These are phyloP conservation scores for Diaporthe humulicola DNA, from an alignment of 2,329 filamentous ascomycete genomes.

Conservation along the genomic window DNA sequence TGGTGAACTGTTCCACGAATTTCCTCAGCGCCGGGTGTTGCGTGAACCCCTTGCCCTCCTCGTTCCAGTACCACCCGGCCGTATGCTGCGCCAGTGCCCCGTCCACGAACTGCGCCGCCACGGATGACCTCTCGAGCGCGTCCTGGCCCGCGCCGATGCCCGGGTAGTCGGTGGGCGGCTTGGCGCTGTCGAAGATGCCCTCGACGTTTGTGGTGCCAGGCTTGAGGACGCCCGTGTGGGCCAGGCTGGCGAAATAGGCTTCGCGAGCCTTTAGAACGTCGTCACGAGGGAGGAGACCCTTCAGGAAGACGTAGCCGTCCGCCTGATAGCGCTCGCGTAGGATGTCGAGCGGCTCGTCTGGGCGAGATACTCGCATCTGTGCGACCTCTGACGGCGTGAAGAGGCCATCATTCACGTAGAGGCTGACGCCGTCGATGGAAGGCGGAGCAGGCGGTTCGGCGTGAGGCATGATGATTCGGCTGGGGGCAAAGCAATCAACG, in stretches of 20 bases:
- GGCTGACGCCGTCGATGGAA: neutral
- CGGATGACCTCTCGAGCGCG: conserved; percentile 44
- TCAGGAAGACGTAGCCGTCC: conserved; percentile 69
- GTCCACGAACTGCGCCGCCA: conserved; percentile 45
- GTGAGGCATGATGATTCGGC: conserved; percentile 15
- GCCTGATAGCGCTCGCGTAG: conserved; percentile 32
- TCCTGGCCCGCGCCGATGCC: conserved; percentile 67
- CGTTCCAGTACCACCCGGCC: conserved; percentile 65
- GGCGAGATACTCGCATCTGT: conserved; percentile 32
- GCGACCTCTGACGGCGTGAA: conserved; percentile 32
- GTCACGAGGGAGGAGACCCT: conserved; percentile 63
- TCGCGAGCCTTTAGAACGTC: conserved; percentile 66
- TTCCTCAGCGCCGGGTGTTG: conserved; percentile 60
- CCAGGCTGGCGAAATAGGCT: conserved; percentile 66
- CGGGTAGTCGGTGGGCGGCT: conserved; percentile 58
- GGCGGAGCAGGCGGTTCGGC: conserved; percentile 9
- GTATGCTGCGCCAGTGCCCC: conserved; percentile 67
- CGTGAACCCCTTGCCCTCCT: conserved; percentile 58
- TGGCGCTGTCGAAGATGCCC: conserved; percentile 64
- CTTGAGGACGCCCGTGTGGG: conserved; percentile 68
- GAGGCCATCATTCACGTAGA: conserved; percentile 40
- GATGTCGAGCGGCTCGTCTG: conserved; percentile 35
- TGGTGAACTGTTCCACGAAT: conserved; percentile 65
- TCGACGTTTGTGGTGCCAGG: conserved; percentile 63
- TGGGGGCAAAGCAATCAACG: neutral